phyloP scores from a whole-genome alignment of 345 rosid species.

The Lagerstroemia speciosa region DNA sequence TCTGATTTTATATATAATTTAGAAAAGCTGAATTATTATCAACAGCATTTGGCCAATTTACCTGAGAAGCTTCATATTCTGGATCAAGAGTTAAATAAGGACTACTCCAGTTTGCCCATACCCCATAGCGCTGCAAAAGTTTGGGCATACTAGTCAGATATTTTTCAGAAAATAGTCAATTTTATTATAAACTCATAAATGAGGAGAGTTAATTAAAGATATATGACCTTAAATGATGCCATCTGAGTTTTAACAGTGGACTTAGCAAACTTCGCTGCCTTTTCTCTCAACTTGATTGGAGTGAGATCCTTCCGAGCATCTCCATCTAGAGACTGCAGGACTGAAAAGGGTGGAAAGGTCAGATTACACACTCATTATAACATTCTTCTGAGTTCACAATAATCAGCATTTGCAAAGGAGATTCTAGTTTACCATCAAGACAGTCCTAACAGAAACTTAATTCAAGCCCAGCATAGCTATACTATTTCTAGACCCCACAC shows the following conservation, averaged over 20 bases:
- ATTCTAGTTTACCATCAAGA: neutral
- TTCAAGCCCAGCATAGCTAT: neutral
- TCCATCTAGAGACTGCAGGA: constrained; percentile 84
- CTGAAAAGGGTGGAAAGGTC: constrained; percentile 54
- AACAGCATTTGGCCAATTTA: constrained; percentile 14
- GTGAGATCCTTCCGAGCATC: constrained; percentile 81
- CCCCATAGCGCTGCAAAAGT: constrained; percentile 77
- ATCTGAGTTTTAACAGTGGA: constrained; percentile 91
- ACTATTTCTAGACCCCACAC: neutral
- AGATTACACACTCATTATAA: constrained; percentile 2
- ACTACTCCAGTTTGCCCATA: constrained; percentile 91
- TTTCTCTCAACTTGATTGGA: constrained; percentile 73
- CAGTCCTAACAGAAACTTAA: neutral
- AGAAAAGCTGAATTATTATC: neutral
- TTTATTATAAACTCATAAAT: neutral
- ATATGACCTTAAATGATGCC: constrained; percentile 80
- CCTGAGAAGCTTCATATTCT: constrained; percentile 94
- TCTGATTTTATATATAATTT: neutral
- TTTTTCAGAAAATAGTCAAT: neutral
- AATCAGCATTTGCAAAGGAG: neutral
- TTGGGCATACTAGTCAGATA: neutral
- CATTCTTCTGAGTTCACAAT: neutral
- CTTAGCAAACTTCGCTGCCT: constrained; percentile 88
- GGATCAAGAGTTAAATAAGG: constrained; percentile 92
- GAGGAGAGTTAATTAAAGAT: neutral